Evolutionary conservation across 2,329 filamentous ascomycete species (phyloP), one percentile per base, ranked within the genome.

Genomic region (Lizonia empirigonia): DNA sequence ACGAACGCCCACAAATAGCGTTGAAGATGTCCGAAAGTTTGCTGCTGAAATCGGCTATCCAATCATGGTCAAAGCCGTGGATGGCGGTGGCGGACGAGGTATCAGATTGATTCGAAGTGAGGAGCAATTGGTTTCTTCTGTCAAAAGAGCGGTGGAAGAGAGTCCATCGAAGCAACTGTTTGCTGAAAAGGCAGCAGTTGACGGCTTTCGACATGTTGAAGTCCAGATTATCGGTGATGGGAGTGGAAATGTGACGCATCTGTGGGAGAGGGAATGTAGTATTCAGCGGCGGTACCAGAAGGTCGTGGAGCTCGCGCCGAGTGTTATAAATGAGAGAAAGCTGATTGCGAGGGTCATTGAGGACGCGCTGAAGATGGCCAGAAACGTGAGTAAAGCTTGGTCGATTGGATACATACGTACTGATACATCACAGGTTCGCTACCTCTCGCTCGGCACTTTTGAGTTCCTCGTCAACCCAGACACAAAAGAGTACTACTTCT

Each of bases 31-130:
- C 4, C 64, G 69, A 3, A 34, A 45, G 0, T 92, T 92, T 61
- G 91, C 89, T 68, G 79, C 64, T 2, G 38, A 70, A 18, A 72
- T 77, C 12, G 80, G 80, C 1, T 80, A 79, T 35, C 82, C 82
- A 0, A 74, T 85, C 34, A 84, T 85, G 80, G 72, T 86, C 35
- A 87, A 87, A 61, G 84, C 84, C n/a, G 80, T 85, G 3, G 84
- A 85, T 64, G 83, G 83, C 1, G 84, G 84, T 12, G 84, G 83
- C 2, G 84, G 84, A 0, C 70, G 82, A 13, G 84, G 84, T 0
- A 86, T 87, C 36, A 76, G 84, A 5, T 70, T 85, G 1, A 78
- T 85, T 6, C 69, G 69, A 1, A 62, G 65, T 18, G 69, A 76
- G 29, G 67, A 69, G 0, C 76, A 79, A 5, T 68, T 85, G 5